Evolutionary conservation across 2,329 filamentous ascomycete species (phyloP), one percentile per base, ranked within the genome.

Genomic region (Byssoonygena ceratinophila): DNA sequence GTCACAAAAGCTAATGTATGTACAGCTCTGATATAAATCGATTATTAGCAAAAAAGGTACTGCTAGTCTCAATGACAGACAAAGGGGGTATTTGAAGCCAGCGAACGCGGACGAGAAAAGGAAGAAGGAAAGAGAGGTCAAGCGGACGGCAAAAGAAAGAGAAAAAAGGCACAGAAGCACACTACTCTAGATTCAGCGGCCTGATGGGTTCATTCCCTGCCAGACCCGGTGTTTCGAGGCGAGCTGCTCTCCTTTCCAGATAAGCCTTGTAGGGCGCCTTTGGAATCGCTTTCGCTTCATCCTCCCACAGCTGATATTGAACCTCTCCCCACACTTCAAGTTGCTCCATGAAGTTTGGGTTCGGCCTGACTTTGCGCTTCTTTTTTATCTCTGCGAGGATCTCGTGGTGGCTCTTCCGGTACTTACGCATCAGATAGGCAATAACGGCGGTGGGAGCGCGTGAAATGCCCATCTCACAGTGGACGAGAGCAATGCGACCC

Each of bases 401-500:
- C 41, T 62, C 59, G 39, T 18, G 54, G 57, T 53, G 54, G 43
- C 46, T 43, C 22, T 55, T 54, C 36, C 45, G 14, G 16, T 60
- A 53, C 23, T 62, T 64, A 44, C 62, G 59, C 62, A 64, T 64
- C 2, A 64, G 57, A 56, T 64, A 64, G 27, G 61, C 61, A 41
- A 60, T 57, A 11, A 63, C 58, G 14, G 63, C 56, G 1, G 62
- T 64, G 23, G 62, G 58, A 4, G 61, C 61, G 43, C 62, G 62
- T 45, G 63, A 65, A 46, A 63, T 61, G 2, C 60, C 62, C n/a
- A n/a, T 44, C 48, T 62, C 59, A 54, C 62, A 62, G 46, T 64
- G 62, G 12, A 64, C 58, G 48, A 62, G 59, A 40, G 60, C 57
- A 29, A 58, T 56, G 43, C n/a, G n/a, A n/a, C n/a, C n/a, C n/a